These are phyloP conservation scores for Aspergillus sp. DNA, from an alignment of 2,329 filamentous ascomycete species.

Conservation along the genomic window DNA sequence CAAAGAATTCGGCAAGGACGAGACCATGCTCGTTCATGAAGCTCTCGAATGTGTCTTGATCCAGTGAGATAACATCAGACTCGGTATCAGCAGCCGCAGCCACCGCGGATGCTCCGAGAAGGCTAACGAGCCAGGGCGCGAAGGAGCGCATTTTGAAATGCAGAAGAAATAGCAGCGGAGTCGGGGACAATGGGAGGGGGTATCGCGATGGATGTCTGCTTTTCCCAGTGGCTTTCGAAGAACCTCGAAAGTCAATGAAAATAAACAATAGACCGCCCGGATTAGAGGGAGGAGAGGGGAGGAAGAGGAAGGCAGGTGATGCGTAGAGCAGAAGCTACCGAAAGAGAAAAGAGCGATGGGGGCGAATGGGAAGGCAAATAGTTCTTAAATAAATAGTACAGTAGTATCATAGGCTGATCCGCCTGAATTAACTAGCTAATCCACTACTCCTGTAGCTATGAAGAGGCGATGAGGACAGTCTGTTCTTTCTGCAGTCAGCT, in stretches of 20 bases:
- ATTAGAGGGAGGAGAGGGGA: background rate
- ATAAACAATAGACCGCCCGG: background rate
- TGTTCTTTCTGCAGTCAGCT: conserved; percentile 41
- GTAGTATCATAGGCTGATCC: background rate
- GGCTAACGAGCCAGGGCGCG: conserved; percentile 41
- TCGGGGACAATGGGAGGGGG: background rate
- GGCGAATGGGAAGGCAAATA: conserved; percentile 5
- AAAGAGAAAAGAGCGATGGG: conserved; percentile 13
- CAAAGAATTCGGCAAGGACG: conserved; percentile 95
- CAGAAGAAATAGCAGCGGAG: background rate
- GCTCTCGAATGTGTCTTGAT: conserved; percentile 79
- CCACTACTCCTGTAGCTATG: conserved; percentile 8
- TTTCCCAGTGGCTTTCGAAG: background rate
- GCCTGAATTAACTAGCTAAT: conserved; percentile 10
- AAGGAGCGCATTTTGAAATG: conserved; percentile 41
- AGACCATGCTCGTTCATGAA: conserved; percentile 86
- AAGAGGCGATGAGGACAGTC: conserved; percentile 41
- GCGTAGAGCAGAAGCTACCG: conserved; percentile 8
- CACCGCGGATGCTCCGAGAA: conserved; percentile 41
- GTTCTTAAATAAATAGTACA: background rate
- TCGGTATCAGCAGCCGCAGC: conserved; percentile 31
- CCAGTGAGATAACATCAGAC: conserved; percentile 83
- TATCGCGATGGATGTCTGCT: background rate
- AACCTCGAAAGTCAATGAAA: conserved; percentile 10
- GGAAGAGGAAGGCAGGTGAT: background rate